Conservation (phyloP, 208 protist genomes). For the Trypanosoma vivax region DNA sequence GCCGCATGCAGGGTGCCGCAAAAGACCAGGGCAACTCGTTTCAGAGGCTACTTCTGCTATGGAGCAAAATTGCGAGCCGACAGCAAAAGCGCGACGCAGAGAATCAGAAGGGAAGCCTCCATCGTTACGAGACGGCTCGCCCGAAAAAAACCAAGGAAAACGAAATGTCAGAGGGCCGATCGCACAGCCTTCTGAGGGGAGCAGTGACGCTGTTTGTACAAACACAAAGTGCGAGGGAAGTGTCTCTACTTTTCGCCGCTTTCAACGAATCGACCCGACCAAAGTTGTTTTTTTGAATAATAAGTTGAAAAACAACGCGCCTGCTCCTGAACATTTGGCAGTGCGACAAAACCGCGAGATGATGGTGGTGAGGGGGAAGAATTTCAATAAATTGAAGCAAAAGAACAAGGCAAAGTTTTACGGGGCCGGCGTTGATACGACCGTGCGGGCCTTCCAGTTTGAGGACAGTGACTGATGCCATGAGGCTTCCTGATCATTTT, state of each 20-base stretch:
- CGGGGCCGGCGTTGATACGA: conserved; percentile 61
- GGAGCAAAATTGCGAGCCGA: no score
- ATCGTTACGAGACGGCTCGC: no score
- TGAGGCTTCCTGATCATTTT: no score
- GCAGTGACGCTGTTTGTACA: no score
- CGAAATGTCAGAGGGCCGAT: conserved; percentile 2
- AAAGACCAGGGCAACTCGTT: no score
- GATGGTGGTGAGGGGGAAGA: conserved; percentile 81
- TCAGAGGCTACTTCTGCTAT: no score
- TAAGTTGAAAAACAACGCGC: conserved; percentile 56
- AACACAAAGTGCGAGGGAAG: not conserved
- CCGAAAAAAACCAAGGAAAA: no score
- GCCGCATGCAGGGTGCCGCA: no score
- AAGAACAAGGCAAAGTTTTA: conserved; percentile 89
- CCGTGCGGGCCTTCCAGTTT: conserved; percentile 74
- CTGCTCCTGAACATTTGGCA: conserved; percentile 50
- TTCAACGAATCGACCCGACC: conserved; percentile 70
- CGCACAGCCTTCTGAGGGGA: conserved; percentile 30
- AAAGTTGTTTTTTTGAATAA: conserved; percentile 60
- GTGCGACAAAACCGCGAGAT: conserved; percentile 85
- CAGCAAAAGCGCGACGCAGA: no score
- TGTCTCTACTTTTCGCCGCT: conserved; percentile 22
- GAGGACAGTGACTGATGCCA: conserved; percentile 72
- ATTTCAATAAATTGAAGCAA: conserved; percentile 87
- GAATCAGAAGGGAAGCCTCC: no score